phyloP scores from a whole-genome alignment of 345 rosid species.

The Pseudoturritis turrita region DNA sequence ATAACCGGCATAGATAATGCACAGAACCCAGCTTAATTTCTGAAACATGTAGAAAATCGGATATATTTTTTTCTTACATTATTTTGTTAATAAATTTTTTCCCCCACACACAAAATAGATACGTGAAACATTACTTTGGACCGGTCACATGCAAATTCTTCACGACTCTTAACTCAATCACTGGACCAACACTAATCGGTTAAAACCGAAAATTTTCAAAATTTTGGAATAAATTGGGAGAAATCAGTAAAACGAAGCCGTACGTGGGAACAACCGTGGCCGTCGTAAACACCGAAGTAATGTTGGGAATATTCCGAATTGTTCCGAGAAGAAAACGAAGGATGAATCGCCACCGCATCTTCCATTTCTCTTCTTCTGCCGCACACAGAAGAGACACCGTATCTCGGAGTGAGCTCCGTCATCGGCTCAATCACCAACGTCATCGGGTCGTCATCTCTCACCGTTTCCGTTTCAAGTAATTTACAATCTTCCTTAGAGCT shows the following conservation, averaged over 20 bases:
- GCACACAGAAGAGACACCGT: conserved; percentile 66
- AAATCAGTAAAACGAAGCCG: background rate
- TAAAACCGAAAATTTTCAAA: background rate
- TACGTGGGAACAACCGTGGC: conserved; percentile 80
- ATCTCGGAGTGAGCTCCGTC: conserved; percentile 36
- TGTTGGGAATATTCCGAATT: conserved; percentile 22
- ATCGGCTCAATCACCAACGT: background rate
- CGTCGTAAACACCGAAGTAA: conserved; percentile 70
- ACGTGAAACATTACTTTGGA: no score
- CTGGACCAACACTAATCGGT: no score
- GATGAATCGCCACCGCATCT: conserved; percentile 61
- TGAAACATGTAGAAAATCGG: no score
- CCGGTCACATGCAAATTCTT: no score
- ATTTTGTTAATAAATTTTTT: no score
- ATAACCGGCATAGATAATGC: no score
- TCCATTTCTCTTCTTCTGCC: conserved; percentile 88
- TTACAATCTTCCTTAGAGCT: conserved; percentile 17
- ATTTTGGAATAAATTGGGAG: no score
- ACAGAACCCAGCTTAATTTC: no score
- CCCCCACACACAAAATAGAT: no score
- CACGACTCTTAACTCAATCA: no score
- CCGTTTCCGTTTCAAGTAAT: background rate
- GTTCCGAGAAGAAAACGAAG: conserved; percentile 33
- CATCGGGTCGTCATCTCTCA: background rate
- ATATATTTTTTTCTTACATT: no score